Base-by-base conservation (phyloP, 2,329 filamentous ascomycete species). In the Daldinia sp. region DNA sequence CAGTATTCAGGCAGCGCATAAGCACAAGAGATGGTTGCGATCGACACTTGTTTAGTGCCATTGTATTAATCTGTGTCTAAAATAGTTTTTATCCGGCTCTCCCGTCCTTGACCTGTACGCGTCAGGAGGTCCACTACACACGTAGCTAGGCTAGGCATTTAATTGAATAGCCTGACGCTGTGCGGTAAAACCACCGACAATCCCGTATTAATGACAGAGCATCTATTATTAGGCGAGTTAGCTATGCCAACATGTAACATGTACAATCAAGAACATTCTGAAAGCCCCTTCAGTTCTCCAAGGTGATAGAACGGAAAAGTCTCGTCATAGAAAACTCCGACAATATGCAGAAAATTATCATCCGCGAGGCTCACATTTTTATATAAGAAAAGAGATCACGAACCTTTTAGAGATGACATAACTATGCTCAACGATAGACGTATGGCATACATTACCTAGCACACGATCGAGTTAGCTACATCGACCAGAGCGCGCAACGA, bases 251-350 rank as follows among this genome's bases (percentile, higher is more conserved):
- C 17, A 39, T 32, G 41, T n/a, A 45, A 39, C 7, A 21, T 52
- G 52, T 34, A 45, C 52, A 56, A 41, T 45, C 10, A 58, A 64
- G 65, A 68, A 68, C 68, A 73, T 66, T 9, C 43, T 35, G 21
- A 34, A 32, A 41, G 72, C 77, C 76, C 76, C 67, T 75, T 86
- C 84, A 86, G 83, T 86, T 86, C 84, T 86, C 84, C 84, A 86
- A 86, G 83, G 83, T 86, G 84, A 85, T 34, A 76, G 72, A 73
- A 37, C 39, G 39, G 70, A 75, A 74, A 68, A 73, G 74, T 82
- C 71, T 86, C 83, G 75, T 85, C 83, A 86, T 73, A 78, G 78
- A 81, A 77, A 82, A 83, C 78, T 86, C 83, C 79, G 82, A 77
- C 73, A 78, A 80, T 78, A 77, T 71, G 77, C 69, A 75, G 74